Conservation (phyloP, 2,329 filamentous ascomycete species). For the Fusarium sp. region DNA sequence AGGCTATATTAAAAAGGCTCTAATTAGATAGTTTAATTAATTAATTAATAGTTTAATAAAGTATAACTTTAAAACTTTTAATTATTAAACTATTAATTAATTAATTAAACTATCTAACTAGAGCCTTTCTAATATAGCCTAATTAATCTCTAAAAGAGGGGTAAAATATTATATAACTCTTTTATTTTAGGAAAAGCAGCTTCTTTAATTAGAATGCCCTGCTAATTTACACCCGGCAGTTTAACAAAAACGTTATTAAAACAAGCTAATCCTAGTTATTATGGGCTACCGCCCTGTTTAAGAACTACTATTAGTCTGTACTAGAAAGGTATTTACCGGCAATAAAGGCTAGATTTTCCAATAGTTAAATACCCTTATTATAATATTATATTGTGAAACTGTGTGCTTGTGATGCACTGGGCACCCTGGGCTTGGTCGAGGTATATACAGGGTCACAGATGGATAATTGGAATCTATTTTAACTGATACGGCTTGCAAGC, state of each 20-base stretch:
- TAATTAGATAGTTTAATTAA: too few relatives aligned
- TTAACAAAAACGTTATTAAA: neutral
- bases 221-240: too few relatives aligned
- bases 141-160: too few relatives aligned
- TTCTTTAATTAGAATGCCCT: too few relatives aligned
- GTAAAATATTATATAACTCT: too few relatives aligned
- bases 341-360: neutral
- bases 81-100: too few relatives aligned
- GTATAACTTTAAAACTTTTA: too few relatives aligned
- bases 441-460: neutral
- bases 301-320: neutral
- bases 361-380: neutral
- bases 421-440: neutral
- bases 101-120: too few relatives aligned
- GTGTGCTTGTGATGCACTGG: neutral
- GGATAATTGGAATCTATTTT: neutral
- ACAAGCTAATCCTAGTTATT: neutral
- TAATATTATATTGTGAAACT: neutral
- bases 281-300: neutral
- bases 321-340: neutral
- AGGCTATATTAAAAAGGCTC: too few relatives aligned
- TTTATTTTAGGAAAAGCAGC: too few relatives aligned
- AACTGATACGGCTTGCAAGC: neutral
- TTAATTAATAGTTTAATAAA: too few relatives aligned
- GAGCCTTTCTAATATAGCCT: too few relatives aligned